Percentiles rank a stretch among this genome's conserved stretches.
These are phyloP conservation scores for Emiliania huxleyi DNA, from an alignment of 78 protist genomes.

Conservation along the genomic window DNA sequence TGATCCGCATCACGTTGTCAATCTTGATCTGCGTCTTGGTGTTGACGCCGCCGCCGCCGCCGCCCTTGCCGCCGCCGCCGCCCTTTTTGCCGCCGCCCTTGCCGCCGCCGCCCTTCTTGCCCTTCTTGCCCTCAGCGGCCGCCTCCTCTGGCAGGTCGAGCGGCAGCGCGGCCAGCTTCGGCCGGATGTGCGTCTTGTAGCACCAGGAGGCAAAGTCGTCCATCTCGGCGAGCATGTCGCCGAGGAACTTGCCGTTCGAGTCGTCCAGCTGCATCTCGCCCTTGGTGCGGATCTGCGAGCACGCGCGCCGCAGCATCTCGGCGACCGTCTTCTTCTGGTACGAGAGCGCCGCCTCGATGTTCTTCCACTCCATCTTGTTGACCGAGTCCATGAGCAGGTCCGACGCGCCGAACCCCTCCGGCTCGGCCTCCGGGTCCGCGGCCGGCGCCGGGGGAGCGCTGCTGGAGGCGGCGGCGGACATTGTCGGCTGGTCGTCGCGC, in stretches of 20 bases:
- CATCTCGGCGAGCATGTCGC: conserved; percentile 30
- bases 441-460: too few relatives aligned
- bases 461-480: too few relatives aligned
- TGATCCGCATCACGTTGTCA: conserved; percentile 26
- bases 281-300: background rate
- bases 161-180: background rate
- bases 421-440: background rate
- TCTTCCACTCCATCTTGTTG: conserved; percentile 14
- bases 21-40: conserved; percentile 25
- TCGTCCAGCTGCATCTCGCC: background rate
- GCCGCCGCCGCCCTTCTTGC: conserved; percentile 12
- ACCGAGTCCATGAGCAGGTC: background rate
- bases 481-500: too few relatives aligned
- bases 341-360: background rate
- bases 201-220: background rate
- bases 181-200: conserved; percentile 24
- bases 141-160: background rate
- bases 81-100: background rate
- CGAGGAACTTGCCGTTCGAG: background rate
- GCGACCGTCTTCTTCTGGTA: background rate
- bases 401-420: background rate
- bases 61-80: too few relatives aligned
- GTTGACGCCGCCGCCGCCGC: background rate
- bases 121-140: background rate
- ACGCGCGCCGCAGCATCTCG: background rate